Conservation (phyloP, 164 flowering plant genomes). For the Cinnamomum chago region DNA sequence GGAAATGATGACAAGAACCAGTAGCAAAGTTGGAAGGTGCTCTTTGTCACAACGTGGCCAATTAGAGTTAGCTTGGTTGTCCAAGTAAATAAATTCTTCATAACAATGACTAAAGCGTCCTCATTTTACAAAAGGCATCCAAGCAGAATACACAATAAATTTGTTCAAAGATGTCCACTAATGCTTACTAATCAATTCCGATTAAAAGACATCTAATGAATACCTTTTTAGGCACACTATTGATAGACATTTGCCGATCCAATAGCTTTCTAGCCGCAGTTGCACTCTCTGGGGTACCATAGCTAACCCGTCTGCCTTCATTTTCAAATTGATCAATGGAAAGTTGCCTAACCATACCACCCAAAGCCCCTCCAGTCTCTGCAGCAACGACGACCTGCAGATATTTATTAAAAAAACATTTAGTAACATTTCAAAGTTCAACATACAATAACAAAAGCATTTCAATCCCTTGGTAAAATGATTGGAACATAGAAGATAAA, state of each 20-base stretch:
- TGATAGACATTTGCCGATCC: slow-evolving; percentile 95
- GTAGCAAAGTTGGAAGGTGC: no score
- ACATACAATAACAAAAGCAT: background rate
- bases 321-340: slow-evolving; percentile 51
- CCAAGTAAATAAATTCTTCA: no score
- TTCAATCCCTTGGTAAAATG: background rate
- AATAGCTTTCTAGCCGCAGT: slow-evolving; percentile 92
- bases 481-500: background rate
- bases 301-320: slow-evolving; percentile 97
- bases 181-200: background rate
- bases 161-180: background rate
- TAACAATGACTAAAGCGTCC: no score
- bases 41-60: no score
- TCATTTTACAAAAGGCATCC: background rate
- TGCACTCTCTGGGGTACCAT: slow-evolving; percentile 97
- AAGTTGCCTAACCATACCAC: slow-evolving; percentile 42
- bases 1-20: no score
- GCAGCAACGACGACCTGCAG: slow-evolving; percentile 91
- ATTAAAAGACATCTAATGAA: background rate
- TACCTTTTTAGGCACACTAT: slow-evolving; percentile 97
- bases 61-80: no score
- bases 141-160: background rate
- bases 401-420: background rate
- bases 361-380: slow-evolving; percentile 69
- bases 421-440: background rate